Evolutionary conservation across 768 basidiomycete genomes (phyloP).

Genomic region (Flagelloscypha sp.): DNA sequence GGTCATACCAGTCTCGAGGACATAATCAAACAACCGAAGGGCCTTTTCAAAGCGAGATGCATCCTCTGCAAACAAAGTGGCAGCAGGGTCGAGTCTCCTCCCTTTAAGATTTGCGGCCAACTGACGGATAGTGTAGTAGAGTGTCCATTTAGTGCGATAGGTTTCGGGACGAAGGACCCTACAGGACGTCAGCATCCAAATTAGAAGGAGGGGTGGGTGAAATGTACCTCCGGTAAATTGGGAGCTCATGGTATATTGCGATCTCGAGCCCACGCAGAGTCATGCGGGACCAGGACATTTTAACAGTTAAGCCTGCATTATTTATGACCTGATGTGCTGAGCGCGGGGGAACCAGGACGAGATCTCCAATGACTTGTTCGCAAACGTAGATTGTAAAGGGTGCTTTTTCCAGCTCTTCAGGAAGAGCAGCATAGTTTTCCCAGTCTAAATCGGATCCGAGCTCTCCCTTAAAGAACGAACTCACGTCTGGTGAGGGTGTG

Average conservation of each 20-base stretch:
- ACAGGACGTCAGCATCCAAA: slow-evolving; percentile 1
- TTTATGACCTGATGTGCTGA: slow-evolving; percentile 84
- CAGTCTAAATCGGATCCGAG: slow-evolving; percentile 60
- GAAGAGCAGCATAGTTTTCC: slow-evolving; percentile 56
- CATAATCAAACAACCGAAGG: slow-evolving; percentile 46
- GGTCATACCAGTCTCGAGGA: too few species aligned
- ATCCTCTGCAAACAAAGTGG: too few species aligned
- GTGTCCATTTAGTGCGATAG: slow-evolving; percentile 64
- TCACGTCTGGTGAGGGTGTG: slow-evolving; percentile 43
- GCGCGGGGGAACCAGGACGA: slow-evolving; percentile 74
- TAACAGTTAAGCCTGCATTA: slow-evolving; percentile 70
- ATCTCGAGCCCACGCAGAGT: slow-evolving; percentile 49
- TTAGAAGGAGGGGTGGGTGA: background rate
- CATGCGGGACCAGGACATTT: slow-evolving; percentile 86
- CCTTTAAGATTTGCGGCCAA: slow-evolving; percentile 16
- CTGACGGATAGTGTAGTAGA: slow-evolving; percentile 45
- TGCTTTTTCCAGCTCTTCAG: slow-evolving; percentile 56
- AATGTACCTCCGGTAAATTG: slow-evolving; percentile 66
- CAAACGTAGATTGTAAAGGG: slow-evolving; percentile 63
- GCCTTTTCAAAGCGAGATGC: too few species aligned
- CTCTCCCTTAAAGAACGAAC: slow-evolving; percentile 47
- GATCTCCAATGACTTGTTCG: slow-evolving; percentile 68
- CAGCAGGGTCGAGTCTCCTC: slow-evolving; percentile 4
- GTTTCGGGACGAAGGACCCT: slow-evolving; percentile 79
- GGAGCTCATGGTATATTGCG: slow-evolving; percentile 66